Percentiles rank a stretch among this genome's conserved stretches.
Evolutionary conservation across 2,329 filamentous ascomycete species (phyloP).

Genomic region (Alternaria panax): DNA sequence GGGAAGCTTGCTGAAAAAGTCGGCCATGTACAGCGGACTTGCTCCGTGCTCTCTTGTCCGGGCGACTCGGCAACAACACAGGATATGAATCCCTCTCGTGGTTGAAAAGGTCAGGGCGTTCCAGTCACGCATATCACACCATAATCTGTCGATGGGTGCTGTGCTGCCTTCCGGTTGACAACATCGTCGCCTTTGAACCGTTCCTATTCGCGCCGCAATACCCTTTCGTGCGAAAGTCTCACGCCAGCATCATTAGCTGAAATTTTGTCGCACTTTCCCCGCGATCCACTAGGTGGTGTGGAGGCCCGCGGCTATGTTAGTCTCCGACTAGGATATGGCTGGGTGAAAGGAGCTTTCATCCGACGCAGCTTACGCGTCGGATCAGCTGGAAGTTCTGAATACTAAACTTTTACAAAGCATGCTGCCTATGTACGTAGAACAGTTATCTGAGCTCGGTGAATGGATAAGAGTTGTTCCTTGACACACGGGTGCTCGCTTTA

Average conservation of each 20-base stretch:
- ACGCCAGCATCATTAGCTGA: conserved; percentile 24
- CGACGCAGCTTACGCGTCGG: conserved; percentile 29
- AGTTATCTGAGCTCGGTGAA: conserved; percentile 9
- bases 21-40: conserved; percentile 1
- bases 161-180: not conserved
- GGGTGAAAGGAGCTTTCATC: conserved; percentile 42
- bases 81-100: not conserved
- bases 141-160: conserved; percentile 15
- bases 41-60: conserved; percentile 6
- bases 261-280: conserved; percentile 24
- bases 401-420: not conserved
- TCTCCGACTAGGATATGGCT: conserved; percentile 13
- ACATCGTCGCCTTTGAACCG: conserved; percentile 8
- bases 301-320: conserved; percentile 19
- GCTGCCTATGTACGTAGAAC: not conserved
- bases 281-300: conserved; percentile 21
- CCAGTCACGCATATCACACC: conserved; percentile 19
- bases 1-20: not conserved
- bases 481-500: conserved; percentile 41
- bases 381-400: conserved; percentile 17
- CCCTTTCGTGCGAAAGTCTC: conserved; percentile 35
- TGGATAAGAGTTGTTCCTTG: conserved; percentile 2
- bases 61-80: not conserved
- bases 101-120: not conserved
- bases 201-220: conserved; percentile 17